Evolutionary conservation across 192 early-diverging fungal genomes (phyloP).

Genomic region (Backusella circina): DNA sequence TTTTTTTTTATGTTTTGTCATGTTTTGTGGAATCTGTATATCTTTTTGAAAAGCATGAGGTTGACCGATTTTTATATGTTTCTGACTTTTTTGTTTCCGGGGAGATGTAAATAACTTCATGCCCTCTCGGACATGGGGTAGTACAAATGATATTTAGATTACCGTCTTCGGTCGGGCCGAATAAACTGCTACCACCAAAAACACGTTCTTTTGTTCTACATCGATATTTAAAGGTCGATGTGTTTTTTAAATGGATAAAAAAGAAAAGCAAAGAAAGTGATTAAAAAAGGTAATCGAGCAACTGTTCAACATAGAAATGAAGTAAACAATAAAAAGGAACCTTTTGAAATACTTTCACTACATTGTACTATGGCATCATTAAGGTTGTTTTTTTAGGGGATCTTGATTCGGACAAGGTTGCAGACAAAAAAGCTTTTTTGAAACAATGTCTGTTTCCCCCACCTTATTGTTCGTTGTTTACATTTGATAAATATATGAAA

Average conservation of each 20-base stretch:
- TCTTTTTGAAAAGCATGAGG: not conserved
- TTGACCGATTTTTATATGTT: not conserved
- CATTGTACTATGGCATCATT: not conserved
- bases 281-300: not conserved
- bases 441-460: slow-evolving; percentile 2
- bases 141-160: not conserved
- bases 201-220: slow-evolving; percentile 11
- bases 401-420: slow-evolving; percentile 10
- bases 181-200: not conserved
- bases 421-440: slow-evolving; percentile 9
- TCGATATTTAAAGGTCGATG: not conserved
- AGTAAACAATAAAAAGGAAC: not conserved
- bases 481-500: not conserved
- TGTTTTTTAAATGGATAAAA: not conserved
- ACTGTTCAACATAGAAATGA: not conserved
- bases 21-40: not conserved
- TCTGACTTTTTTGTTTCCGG: slow-evolving; percentile 3
- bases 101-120: not conserved
- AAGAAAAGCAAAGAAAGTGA: not conserved
- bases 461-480: not conserved
- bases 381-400: not conserved
- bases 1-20: not conserved
- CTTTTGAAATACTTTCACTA: not conserved
- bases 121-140: not conserved
- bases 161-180: not conserved